phyloP scores from a whole-genome alignment of 2,329 filamentous ascomycete species.

The Lasiodiplodia sp. region DNA sequence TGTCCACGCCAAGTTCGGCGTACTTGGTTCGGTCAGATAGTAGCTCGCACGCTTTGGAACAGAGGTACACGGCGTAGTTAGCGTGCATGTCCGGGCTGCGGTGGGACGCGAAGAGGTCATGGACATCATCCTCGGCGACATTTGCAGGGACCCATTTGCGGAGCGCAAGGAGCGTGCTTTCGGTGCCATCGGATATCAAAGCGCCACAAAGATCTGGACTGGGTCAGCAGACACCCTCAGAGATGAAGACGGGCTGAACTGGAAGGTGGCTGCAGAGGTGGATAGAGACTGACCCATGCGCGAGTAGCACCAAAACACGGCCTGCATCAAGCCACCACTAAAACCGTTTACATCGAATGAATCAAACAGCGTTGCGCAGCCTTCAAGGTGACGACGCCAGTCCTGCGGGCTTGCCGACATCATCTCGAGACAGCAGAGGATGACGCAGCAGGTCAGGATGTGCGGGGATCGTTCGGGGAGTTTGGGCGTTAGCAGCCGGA shows the following conservation, averaged over 20 bases:
- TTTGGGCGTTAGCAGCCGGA: conserved; percentile 57
- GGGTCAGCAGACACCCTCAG: no score
- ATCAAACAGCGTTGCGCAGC: conserved; percentile 60
- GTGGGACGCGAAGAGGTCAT: conserved; percentile 45
- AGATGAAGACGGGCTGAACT: no score
- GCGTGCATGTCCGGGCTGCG: conserved; percentile 57
- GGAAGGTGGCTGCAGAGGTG: no score
- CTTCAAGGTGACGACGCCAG: conserved; percentile 61
- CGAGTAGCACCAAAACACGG: conserved; percentile 64
- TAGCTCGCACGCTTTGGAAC: conserved; percentile 58
- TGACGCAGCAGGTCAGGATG: conserved; percentile 61
- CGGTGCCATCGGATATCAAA: conserved; percentile 56
- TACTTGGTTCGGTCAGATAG: conserved; percentile 58
- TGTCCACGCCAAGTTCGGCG: conserved; percentile 56
- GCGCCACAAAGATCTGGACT: conserved; percentile 58
- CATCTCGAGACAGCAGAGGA: conserved; percentile 65
- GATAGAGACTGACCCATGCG: conserved; percentile 52
- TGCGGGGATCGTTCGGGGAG: conserved; percentile 57
- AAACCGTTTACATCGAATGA: conserved; percentile 61
- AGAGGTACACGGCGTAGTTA: conserved; percentile 59
- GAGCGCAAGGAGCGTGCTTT: conserved; percentile 59
- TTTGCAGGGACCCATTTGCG: conserved; percentile 54
- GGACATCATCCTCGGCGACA: conserved; percentile 35
- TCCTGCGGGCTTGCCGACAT: conserved; percentile 48
- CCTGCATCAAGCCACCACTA: conserved; percentile 58